A percentile compares a stretch with the other conserved stretches of the same genome.
Evolutionary conservation across 331 rosid species (phyloP).

Genomic region (Dryas integrifolia): DNA sequence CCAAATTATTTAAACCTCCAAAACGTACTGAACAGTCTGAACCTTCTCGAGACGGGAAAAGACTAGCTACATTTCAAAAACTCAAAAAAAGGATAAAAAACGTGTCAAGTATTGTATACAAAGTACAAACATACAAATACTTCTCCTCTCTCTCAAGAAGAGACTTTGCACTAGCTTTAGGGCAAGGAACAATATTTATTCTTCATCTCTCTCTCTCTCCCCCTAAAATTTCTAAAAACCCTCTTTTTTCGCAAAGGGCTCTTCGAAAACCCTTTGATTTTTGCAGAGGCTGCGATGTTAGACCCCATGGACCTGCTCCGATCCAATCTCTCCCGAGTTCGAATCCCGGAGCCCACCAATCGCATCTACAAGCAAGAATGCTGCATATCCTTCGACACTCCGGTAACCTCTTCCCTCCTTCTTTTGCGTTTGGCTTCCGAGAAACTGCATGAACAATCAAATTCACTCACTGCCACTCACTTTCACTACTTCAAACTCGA

Average conservation of each 20-base stretch:
- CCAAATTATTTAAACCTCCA: too few species aligned
- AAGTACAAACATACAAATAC: background rate
- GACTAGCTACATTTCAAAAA: too few species aligned
- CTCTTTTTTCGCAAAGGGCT: background rate
- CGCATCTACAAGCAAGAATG: conserved; percentile 99
- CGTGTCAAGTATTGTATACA: background rate
- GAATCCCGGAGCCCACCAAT: conserved; percentile 96
- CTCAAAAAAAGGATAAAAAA: background rate
- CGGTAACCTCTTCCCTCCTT: conserved; percentile 40
- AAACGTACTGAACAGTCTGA: too few species aligned
- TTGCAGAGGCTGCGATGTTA: conserved; percentile 23
- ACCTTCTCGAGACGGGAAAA: too few species aligned
- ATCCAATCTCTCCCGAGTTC: conserved; percentile 80
- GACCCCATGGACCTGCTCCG: conserved; percentile 75
- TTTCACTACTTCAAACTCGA: background rate
- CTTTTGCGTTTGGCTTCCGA: conserved; percentile 10
- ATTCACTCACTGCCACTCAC: conserved; percentile 1
- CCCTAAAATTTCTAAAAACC: background rate
- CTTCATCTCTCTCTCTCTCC: background rate
- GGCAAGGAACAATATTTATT: conserved; percentile 36
- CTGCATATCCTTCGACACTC: conserved; percentile 83
- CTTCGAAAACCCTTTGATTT: background rate
- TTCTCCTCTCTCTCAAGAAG: background rate
- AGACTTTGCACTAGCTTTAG: conserved; percentile 27
- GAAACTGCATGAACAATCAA: background rate